phyloP scores from a whole-genome alignment of 306 rosid species.

The Lathyrus sativus region DNA sequence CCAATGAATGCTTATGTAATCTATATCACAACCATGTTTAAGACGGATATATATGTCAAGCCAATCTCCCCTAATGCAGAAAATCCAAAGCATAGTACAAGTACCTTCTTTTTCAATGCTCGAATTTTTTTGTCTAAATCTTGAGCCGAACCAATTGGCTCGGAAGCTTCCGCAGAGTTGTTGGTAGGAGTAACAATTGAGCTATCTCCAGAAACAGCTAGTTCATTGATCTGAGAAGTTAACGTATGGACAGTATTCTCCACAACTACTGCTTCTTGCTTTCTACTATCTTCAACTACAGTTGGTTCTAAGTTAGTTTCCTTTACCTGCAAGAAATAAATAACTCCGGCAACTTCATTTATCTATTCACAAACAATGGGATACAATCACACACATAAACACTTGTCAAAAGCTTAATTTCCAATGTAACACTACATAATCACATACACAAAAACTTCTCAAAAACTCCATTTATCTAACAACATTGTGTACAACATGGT shows the following conservation, averaged over 20 bases:
- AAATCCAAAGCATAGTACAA: slow-evolving; percentile 5
- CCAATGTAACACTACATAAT: neutral
- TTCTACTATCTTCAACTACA: slow-evolving; percentile 41
- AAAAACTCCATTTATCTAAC: no score
- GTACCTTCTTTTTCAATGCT: slow-evolving; percentile 85
- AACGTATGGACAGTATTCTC: slow-evolving; percentile 47
- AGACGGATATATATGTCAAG: neutral
- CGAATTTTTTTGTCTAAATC: slow-evolving; percentile 81
- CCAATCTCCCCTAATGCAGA: neutral
- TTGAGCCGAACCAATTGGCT: slow-evolving; percentile 44
- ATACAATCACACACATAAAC: neutral
- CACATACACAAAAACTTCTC: no score
- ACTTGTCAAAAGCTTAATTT: neutral
- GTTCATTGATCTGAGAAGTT: slow-evolving; percentile 59
- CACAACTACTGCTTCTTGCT: slow-evolving; percentile 38
- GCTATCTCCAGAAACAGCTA: slow-evolving; percentile 59
- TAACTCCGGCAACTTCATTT: neutral
- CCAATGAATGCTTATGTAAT: neutral
- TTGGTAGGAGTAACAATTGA: slow-evolving; percentile 47
- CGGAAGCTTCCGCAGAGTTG: slow-evolving; percentile 53
- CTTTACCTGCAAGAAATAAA: slow-evolving; percentile 64
- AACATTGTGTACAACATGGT: neutral
- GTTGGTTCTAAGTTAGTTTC: slow-evolving; percentile 51
- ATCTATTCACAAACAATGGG: no score
- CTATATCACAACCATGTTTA: slow-evolving; percentile 11